These are phyloP conservation scores for Pythium phragmiticola DNA, from an alignment of 352 stramenopile genomes.

Conservation along the genomic window DNA sequence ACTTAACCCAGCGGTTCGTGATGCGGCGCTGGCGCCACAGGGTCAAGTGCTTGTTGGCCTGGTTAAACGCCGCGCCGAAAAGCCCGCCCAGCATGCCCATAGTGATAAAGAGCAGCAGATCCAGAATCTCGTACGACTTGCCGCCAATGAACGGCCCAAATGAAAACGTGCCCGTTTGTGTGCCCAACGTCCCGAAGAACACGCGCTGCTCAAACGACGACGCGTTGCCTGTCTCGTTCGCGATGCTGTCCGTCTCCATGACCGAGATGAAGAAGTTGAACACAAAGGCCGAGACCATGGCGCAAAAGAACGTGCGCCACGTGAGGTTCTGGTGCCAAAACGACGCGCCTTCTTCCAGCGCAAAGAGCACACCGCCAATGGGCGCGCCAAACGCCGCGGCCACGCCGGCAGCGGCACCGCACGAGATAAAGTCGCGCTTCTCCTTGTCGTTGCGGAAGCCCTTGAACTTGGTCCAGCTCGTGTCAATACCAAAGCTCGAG, in stretches of 20 bases:
- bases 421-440: constrained; percentile 97
- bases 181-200: constrained; percentile 68
- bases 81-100: constrained; percentile 97
- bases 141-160: constrained; percentile 87
- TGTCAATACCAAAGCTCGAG: constrained; percentile 85
- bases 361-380: constrained; percentile 98
- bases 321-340: constrained; percentile 99
- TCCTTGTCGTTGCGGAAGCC: constrained; percentile 94
- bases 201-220: constrained; percentile 31
- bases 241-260: constrained; percentile 48
- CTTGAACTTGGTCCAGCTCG: constrained; percentile 88
- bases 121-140: constrained; percentile 93
- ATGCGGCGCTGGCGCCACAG: constrained; percentile 66
- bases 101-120: constrained; percentile 95
- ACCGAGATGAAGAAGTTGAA: constrained; percentile 88
- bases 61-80: constrained; percentile 96
- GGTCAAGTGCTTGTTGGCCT: constrained; percentile 92
- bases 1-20: constrained; percentile 65
- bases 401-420: constrained; percentile 96
- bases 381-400: constrained; percentile 96
- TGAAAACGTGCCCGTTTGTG: constrained; percentile 79
- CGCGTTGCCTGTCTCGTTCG: constrained; percentile 24
- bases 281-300: constrained; percentile 90
- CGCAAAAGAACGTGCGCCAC: constrained; percentile 97
- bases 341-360: constrained; percentile 96